Conservation (phyloP, 169 alveolate genomes). For the Perkinsus chesapeaki region DNA sequence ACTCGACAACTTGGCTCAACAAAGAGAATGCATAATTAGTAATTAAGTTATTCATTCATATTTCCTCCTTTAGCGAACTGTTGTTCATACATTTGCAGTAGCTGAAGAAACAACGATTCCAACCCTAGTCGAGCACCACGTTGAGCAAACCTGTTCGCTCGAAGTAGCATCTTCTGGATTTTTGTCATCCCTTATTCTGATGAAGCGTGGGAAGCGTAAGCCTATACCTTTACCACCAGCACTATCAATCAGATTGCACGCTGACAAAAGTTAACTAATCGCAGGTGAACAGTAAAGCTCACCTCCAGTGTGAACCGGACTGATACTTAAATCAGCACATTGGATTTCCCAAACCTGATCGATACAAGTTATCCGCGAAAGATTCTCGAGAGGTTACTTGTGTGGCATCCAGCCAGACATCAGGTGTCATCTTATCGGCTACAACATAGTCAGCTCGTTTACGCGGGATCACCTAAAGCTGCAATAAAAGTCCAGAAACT, state of each 20-base stretch:
- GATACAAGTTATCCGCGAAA: too few species aligned
- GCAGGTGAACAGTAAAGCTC: not conserved
- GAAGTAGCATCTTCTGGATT: slow-evolving; percentile 85
- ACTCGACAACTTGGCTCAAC: not conserved
- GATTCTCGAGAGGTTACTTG: too few species aligned
- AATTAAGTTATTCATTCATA: not conserved
- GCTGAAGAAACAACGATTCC: not conserved
- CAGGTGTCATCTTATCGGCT: slow-evolving; percentile 58
- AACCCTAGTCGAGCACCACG: not conserved
- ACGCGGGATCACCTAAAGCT: not conserved
- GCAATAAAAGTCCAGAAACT: not conserved
- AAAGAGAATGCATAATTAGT: not conserved
- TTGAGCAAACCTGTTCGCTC: slow-evolving; percentile 68
- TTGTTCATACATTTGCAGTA: not conserved
- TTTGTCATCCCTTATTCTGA: slow-evolving; percentile 91
- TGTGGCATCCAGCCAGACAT: slow-evolving; percentile 58
- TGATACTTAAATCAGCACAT: slow-evolving; percentile 92
- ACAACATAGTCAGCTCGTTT: slow-evolving; percentile 40
- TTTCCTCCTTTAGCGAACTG: not conserved
- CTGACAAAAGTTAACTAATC: not conserved
- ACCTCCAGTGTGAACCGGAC: slow-evolving; percentile 95
- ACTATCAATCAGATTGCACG: not conserved
- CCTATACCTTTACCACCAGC: slow-evolving; percentile 84
- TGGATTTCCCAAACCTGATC: slow-evolving; percentile 92
- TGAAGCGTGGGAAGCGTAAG: slow-evolving; percentile 93